Percentiles rank a stretch among this genome's conserved stretches.
These are phyloP conservation scores for Fusarium falciforme DNA, from an alignment of 2,329 filamentous ascomycete species.

Conservation along the genomic window DNA sequence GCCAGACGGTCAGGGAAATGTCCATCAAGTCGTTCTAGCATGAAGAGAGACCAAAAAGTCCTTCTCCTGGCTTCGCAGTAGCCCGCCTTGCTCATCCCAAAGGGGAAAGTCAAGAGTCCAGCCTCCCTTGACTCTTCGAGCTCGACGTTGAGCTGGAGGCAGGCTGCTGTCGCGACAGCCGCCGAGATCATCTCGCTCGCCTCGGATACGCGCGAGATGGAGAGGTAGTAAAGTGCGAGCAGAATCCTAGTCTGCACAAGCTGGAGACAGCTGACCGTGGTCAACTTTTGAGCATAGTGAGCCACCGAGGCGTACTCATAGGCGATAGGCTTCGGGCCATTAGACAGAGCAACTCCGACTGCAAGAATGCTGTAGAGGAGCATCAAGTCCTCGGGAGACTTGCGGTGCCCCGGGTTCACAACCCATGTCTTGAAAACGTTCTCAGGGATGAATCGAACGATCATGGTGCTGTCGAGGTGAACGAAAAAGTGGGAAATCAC, in stretches of 20 bases:
- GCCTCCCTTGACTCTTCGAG: conserved; percentile 59
- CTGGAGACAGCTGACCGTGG: conserved; percentile 59
- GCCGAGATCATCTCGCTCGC: conserved; percentile 73
- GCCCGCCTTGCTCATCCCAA: conserved; percentile 66
- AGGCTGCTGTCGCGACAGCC: conserved; percentile 69
- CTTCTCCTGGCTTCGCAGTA: conserved; percentile 75
- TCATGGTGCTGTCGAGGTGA: conserved; percentile 55
- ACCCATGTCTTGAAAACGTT: conserved; percentile 54
- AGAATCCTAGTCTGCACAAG: conserved; percentile 76
- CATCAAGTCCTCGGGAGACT: conserved; percentile 58
- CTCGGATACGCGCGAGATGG: conserved; percentile 67
- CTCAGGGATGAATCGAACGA: conserved; percentile 57
- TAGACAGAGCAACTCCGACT: conserved; percentile 53
- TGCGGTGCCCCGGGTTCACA: conserved; percentile 48
- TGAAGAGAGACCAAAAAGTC: conserved; percentile 78
- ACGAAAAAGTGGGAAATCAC: conserved; percentile 57
- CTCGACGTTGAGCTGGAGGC: conserved; percentile 73
- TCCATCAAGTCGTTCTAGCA: conserved; percentile 75
- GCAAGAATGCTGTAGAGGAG: conserved; percentile 59
- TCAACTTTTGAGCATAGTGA: conserved; percentile 61
- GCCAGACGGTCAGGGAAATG: conserved; percentile 65
- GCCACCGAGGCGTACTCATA: conserved; percentile 63
- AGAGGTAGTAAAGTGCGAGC: conserved; percentile 73
- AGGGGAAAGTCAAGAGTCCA: conserved; percentile 58
- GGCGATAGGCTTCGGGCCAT: conserved; percentile 51